A percentile compares a stretch with the other conserved stretches of the same genome.
Evolutionary conservation across 371 early-diverging fungal genomes (phyloP).

Genomic region (Rhizopus sp.): DNA sequence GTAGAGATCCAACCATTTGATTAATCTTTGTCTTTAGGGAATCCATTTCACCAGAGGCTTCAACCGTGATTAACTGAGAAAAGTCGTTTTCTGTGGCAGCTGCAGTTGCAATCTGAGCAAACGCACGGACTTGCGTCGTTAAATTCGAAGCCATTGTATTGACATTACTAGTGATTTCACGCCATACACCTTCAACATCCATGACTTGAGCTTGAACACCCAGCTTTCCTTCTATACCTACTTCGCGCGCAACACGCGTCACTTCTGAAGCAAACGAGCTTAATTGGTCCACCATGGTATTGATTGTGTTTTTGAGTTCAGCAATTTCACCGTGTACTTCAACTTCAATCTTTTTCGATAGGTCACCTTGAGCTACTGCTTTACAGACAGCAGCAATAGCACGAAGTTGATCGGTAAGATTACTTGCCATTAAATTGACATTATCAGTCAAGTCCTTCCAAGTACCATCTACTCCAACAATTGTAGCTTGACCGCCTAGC

Average conservation of each 20-base stretch:
- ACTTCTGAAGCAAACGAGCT: slow-evolving; percentile 24
- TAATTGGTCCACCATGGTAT: slow-evolving; percentile 22
- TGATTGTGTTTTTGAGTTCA: slow-evolving; percentile 21
- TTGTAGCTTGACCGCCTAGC: slow-evolving; percentile 22
- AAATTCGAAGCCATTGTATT: slow-evolving; percentile 50
- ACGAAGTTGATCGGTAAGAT: slow-evolving; percentile 20
- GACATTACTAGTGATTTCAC: slow-evolving; percentile 56
- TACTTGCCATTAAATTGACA: slow-evolving; percentile 26
- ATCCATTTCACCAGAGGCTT: slow-evolving; percentile 74
- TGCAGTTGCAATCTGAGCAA: slow-evolving; percentile 58
- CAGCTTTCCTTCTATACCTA: slow-evolving; percentile 51
- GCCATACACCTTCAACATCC: slow-evolving; percentile 65
- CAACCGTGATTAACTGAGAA: slow-evolving; percentile 62
- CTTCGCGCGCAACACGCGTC: slow-evolving; percentile 41
- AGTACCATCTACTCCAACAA: slow-evolving; percentile 53
- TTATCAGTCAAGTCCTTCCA: slow-evolving; percentile 51
- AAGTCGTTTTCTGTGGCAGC: slow-evolving; percentile 65
- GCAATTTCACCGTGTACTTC: slow-evolving; percentile 25
- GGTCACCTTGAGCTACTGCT: slow-evolving; percentile 27
- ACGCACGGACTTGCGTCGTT: slow-evolving; percentile 56
- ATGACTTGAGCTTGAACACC: slow-evolving; percentile 39
- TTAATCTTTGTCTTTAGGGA: slow-evolving; percentile 74
- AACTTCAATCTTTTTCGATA: slow-evolving; percentile 23
- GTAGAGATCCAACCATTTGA: slow-evolving; percentile 63
- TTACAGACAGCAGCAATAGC: slow-evolving; percentile 22